A percentile compares a stretch with the other conserved stretches of the same genome.
phyloP scores from a whole-genome alignment of 495 filamentous ascomycete genomes.

The Ramalina peruviana region DNA sequence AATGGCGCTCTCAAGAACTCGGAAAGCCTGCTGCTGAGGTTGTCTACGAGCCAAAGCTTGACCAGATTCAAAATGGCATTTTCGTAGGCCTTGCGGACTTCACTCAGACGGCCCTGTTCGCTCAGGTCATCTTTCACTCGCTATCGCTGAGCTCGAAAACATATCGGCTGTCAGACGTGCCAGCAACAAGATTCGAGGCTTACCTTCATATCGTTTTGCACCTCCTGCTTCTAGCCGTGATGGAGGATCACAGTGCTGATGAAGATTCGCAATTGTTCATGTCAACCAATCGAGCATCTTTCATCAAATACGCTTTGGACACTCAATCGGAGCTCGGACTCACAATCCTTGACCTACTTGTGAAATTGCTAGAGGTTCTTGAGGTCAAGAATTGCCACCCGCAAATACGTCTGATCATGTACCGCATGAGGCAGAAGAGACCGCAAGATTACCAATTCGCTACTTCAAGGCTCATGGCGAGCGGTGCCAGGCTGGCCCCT shows the following conservation, averaged over 20 bases:
- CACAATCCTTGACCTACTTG: slow-evolving; percentile 64
- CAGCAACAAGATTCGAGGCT: slow-evolving; percentile 68
- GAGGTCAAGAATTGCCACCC: slow-evolving; percentile 68
- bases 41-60: slow-evolving; percentile 83
- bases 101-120: slow-evolving; percentile 70
- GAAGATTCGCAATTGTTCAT: slow-evolving; percentile 32
- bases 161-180: slow-evolving; percentile 54
- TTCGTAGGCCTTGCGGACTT: slow-evolving; percentile 66
- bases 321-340: slow-evolving; percentile 36
- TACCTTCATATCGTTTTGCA: slow-evolving; percentile 87
- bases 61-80: slow-evolving; percentile 58
- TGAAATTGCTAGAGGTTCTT: slow-evolving; percentile 57
- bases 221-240: slow-evolving; percentile 64
- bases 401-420: slow-evolving; percentile 75
- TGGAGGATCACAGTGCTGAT: slow-evolving; percentile 60
- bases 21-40: slow-evolving; percentile 69
- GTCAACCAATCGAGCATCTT: slow-evolving; percentile 35
- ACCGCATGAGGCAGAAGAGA: slow-evolving; percentile 69
- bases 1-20: slow-evolving; percentile 75
- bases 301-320: slow-evolving; percentile 53
- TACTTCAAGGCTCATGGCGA: slow-evolving; percentile 25
- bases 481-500: slow-evolving; percentile 29
- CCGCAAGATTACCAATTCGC: slow-evolving; percentile 53
- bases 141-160: slow-evolving; percentile 61
- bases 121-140: slow-evolving; percentile 80